Percentiles rank a stretch among this genome's conserved stretches.
phyloP scores from a whole-genome alignment of 768 basidiomycete genomes.

The Clitopilus passeckerianus region DNA sequence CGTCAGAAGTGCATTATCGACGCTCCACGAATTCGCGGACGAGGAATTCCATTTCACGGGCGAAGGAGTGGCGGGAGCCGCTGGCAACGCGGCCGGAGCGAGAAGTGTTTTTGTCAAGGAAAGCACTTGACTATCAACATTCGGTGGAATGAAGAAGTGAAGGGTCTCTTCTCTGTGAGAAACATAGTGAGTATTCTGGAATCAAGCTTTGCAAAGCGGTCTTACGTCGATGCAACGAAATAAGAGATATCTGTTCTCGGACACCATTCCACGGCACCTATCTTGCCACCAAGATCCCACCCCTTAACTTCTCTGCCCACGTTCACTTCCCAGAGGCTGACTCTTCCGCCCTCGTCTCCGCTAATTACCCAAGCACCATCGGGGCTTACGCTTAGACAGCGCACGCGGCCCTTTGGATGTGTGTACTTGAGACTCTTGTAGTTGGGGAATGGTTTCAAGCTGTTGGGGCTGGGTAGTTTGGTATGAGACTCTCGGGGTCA shows the following conservation, averaged over 20 bases:
- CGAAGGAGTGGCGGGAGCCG: constrained; percentile 50
- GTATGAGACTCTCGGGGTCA: constrained; percentile 86
- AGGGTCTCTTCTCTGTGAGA: constrained; percentile 71
- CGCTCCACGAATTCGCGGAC: constrained; percentile 37
- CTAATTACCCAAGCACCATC: constrained; percentile 90
- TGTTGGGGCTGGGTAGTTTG: constrained; percentile 88
- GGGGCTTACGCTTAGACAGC: constrained; percentile 78
- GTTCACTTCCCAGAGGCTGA: constrained; percentile 88
- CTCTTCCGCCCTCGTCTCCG: constrained; percentile 84
- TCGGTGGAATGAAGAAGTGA: constrained; percentile 77
- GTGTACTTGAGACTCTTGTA: constrained; percentile 69
- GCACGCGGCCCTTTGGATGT: constrained; percentile 63
- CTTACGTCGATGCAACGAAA: constrained; percentile 78
- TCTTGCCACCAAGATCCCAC: constrained; percentile 77
- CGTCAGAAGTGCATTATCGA: constrained; percentile 55
- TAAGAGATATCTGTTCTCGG: constrained; percentile 78
- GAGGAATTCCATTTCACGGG: constrained; percentile 66
- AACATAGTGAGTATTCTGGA: constrained; percentile 1
- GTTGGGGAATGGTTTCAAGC: constrained; percentile 91
- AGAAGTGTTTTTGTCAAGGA: constrained; percentile 58
- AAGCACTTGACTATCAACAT: constrained; percentile 55
- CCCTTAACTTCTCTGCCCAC: constrained; percentile 85
- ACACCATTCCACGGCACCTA: constrained; percentile 91
- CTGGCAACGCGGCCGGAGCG: constrained; percentile 61
- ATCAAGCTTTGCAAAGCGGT: constrained; percentile 13